These are phyloP conservation scores for Globisporangium solare DNA, from an alignment of 352 stramenopile species.

Conservation along the genomic window DNA sequence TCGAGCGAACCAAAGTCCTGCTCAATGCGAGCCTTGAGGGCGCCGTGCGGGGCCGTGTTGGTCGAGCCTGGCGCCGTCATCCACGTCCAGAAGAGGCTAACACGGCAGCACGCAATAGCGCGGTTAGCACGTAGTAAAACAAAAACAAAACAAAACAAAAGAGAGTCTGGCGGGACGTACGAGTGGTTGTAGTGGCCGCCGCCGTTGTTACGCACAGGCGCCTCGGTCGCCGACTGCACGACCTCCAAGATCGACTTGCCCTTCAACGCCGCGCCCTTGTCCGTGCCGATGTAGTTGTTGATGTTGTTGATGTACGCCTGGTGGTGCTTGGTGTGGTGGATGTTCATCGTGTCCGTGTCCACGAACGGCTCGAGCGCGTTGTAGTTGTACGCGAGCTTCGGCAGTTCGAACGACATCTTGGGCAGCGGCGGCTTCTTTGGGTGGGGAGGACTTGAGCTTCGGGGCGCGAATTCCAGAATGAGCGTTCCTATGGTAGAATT, in stretches of 20 bases:
- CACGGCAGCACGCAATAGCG: too few relatives aligned
- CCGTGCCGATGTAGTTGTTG: slow-evolving; percentile 81
- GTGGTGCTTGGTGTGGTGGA: slow-evolving; percentile 92
- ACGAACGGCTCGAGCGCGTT: slow-evolving; percentile 87
- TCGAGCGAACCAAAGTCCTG: slow-evolving; percentile 90
- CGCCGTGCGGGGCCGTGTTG: slow-evolving; percentile 74
- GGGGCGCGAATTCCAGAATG: slow-evolving; percentile 38
- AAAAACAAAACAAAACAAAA: too few relatives aligned
- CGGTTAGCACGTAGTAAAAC: too few relatives aligned
- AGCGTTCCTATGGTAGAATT: neutral
- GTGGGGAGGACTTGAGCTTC: slow-evolving; percentile 19
- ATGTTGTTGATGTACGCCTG: slow-evolving; percentile 89
- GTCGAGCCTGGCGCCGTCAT: slow-evolving; percentile 79
- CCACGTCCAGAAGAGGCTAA: slow-evolving; percentile 93
- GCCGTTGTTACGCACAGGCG: slow-evolving; percentile 80
- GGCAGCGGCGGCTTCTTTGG: slow-evolving; percentile 1
- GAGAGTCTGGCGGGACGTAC: slow-evolving; percentile 27
- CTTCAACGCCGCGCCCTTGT: slow-evolving; percentile 63
- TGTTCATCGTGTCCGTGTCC: slow-evolving; percentile 88
- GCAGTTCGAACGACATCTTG: slow-evolving; percentile 75
- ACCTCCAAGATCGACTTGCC: slow-evolving; percentile 83
- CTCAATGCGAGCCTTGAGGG: slow-evolving; percentile 82
- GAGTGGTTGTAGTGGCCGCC: slow-evolving; percentile 84
- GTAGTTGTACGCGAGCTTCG: slow-evolving; percentile 82
- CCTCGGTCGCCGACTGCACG: slow-evolving; percentile 65